These are phyloP conservation scores for Microthyrium microscopicum DNA, from an alignment of 2,329 filamentous ascomycete genomes.

Conservation along the genomic window DNA sequence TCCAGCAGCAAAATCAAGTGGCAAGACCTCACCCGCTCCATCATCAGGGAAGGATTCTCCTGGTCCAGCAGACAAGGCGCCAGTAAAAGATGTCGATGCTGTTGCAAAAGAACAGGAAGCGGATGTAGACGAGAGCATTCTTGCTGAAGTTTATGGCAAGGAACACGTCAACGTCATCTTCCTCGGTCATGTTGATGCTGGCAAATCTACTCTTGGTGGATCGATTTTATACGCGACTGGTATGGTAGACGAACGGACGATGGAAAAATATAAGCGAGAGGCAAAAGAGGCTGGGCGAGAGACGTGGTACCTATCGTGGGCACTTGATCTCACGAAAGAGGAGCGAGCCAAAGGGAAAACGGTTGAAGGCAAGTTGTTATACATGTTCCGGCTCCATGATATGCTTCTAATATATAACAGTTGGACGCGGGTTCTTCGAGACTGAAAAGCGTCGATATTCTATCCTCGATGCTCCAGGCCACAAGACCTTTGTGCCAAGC, in stretches of 20 bases:
- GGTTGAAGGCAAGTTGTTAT: too few relatives aligned
- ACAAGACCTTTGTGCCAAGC: constrained; percentile 95
- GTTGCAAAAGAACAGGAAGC: constrained; percentile 68
- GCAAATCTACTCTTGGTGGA: constrained; percentile 90
- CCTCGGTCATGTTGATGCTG: constrained; percentile 94
- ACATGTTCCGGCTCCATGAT: constrained; percentile 33
- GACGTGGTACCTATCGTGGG: constrained; percentile 98
- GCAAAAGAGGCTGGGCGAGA: constrained; percentile 92
- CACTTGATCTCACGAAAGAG: constrained; percentile 90
- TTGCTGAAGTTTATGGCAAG: constrained; percentile 94
- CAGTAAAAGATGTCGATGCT: constrained; percentile 56
- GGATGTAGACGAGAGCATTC: constrained; percentile 64
- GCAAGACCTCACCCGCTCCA: constrained; percentile 64
- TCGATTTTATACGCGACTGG: constrained; percentile 85
- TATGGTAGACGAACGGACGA: constrained; percentile 97
- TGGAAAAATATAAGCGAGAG: constrained; percentile 96
- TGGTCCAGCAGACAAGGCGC: constrained; percentile 38
- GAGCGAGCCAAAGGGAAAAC: constrained; percentile 95
- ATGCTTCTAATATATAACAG: too few relatives aligned
- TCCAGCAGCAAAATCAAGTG: constrained; percentile 32
- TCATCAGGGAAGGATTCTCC: constrained; percentile 77
- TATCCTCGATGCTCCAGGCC: constrained; percentile 88
- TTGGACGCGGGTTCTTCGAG: constrained; percentile 83
- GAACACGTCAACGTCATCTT: constrained; percentile 92
- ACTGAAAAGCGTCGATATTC: constrained; percentile 93